Percentiles rank a stretch among this genome's conserved stretches.
Evolutionary conservation across 2,329 filamentous ascomycete species (phyloP).

Genomic region (Aspergillus candidus): DNA sequence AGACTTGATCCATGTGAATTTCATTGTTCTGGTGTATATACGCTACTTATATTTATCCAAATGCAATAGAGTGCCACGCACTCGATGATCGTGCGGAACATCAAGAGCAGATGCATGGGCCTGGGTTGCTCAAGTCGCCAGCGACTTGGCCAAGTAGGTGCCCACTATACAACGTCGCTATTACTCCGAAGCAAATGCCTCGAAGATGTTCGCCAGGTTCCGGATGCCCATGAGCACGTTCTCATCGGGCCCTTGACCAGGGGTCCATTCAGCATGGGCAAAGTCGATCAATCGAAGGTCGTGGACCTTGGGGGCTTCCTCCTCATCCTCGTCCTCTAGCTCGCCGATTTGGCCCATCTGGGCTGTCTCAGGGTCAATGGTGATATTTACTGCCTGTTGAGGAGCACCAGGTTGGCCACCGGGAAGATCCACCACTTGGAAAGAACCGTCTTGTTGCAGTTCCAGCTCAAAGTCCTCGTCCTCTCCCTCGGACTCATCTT

Average conservation of each 20-base stretch:
- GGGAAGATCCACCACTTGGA: slow-evolving; percentile 28
- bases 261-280: slow-evolving; percentile 81
- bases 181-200: slow-evolving; percentile 48
- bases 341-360: slow-evolving; percentile 42
- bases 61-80: neutral
- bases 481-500: slow-evolving; percentile 29
- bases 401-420: slow-evolving; percentile 23
- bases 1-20: neutral
- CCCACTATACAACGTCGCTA: slow-evolving; percentile 3
- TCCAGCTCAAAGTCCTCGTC: slow-evolving; percentile 23
- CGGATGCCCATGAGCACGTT: slow-evolving; percentile 71
- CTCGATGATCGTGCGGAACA: neutral
- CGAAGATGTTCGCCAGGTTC: slow-evolving; percentile 65
- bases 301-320: slow-evolving; percentile 63
- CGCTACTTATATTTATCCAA: neutral
- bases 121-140: slow-evolving; percentile 17
- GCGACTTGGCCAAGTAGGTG: slow-evolving; percentile 17
- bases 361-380: slow-evolving; percentile 30
- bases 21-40: neutral
- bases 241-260: slow-evolving; percentile 77
- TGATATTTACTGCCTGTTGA: slow-evolving; percentile 31
- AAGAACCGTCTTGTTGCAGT: slow-evolving; percentile 22
- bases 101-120: neutral
- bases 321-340: slow-evolving; percentile 48
- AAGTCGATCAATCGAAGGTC: slow-evolving; percentile 91